Percentiles rank a stretch among this genome's conserved stretches.
Evolutionary conservation across 169 alveolate species (phyloP).

Genomic region (Perkinsus chesapeaki): DNA sequence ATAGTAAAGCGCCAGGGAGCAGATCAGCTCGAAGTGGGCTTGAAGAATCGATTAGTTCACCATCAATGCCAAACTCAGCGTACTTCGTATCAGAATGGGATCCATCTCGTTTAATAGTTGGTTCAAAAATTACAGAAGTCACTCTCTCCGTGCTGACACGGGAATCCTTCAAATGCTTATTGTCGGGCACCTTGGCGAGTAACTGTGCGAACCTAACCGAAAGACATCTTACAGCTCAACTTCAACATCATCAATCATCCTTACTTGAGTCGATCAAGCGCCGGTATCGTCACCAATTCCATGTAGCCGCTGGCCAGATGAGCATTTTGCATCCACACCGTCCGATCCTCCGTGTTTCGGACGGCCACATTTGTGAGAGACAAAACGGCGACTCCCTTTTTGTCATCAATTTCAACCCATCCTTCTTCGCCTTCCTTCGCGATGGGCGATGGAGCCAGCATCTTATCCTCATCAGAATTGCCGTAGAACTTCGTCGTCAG

Average conservation of each 20-base stretch:
- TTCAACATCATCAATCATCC: background rate
- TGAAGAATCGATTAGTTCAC: background rate
- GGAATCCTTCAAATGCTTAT: background rate
- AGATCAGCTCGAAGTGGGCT: background rate
- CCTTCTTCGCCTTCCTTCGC: background rate
- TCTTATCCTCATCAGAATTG: background rate
- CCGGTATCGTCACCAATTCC: background rate
- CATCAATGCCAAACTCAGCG: background rate
- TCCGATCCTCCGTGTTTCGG: background rate
- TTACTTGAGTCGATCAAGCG: background rate
- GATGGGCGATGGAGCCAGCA: background rate
- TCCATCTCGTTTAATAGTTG: background rate
- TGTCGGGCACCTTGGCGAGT: background rate
- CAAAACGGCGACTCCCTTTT: background rate
- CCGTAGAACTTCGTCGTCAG: background rate
- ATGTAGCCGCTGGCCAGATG: background rate
- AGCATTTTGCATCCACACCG: background rate
- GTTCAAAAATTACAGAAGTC: background rate
- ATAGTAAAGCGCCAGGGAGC: background rate
- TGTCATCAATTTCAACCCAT: background rate
- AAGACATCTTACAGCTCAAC: background rate
- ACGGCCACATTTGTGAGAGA: background rate
- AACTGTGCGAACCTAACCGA: background rate
- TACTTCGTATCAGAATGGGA: background rate
- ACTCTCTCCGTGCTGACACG: background rate